Percentiles rank a stretch among this genome's conserved stretches.
phyloP scores from a whole-genome alignment of 129 eudicot species.

The Helichrysum umbraculigerum region DNA sequence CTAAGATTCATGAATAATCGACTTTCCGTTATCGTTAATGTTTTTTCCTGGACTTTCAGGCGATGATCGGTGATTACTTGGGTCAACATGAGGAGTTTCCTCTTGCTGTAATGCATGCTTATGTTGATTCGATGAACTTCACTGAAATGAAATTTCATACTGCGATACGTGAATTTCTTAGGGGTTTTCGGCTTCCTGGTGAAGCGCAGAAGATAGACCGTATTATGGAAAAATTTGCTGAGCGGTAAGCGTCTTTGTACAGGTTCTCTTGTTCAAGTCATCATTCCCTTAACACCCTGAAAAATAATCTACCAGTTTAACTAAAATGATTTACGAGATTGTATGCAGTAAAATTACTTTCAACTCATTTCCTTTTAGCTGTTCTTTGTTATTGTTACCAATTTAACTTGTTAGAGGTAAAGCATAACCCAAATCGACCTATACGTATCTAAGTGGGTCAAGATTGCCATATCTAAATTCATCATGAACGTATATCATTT shows the following conservation, averaged over 20 bases:
- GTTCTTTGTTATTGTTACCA: not conserved
- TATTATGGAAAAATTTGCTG: constrained; percentile 97
- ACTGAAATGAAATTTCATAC: constrained; percentile 79
- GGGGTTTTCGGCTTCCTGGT: constrained; percentile 97
- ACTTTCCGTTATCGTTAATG: not conserved
- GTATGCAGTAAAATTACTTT: not conserved
- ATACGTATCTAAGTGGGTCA: not conserved
- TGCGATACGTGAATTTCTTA: constrained; percentile 92
- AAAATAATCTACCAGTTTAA: not conserved
- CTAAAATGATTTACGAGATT: not conserved
- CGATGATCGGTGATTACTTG: constrained; percentile 95
- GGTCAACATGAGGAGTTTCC: constrained; percentile 99
- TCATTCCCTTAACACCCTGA: not conserved
- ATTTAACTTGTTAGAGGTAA: not conserved
- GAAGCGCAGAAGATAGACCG: constrained; percentile 99
- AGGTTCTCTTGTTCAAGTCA: constrained; percentile 17
- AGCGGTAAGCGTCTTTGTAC: constrained; percentile 62
- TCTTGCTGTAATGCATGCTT: constrained; percentile 97
- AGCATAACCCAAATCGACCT: not conserved
- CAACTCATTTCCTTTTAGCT: not conserved
- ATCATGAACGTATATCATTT: constrained; percentile 11
- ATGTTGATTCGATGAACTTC: constrained; percentile 90
- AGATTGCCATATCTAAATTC: not conserved
- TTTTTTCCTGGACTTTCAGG: constrained; percentile 45
- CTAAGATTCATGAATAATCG: constrained; percentile 1